Conservation (phyloP, 2,329 filamentous ascomycete species). For the Hymenoscyphus salicellus region DNA sequence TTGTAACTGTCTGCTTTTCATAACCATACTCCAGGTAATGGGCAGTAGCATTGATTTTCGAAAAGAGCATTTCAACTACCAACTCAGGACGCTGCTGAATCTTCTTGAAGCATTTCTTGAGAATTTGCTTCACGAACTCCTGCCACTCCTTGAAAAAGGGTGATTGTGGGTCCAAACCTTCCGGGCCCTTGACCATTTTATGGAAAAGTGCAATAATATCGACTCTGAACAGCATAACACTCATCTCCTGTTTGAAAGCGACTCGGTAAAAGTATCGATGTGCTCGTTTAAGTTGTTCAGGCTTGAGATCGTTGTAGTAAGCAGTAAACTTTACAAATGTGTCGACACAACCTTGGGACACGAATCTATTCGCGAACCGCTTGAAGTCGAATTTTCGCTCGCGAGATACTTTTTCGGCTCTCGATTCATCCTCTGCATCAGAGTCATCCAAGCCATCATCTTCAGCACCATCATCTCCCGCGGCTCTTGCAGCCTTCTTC, state of each 20-base stretch:
- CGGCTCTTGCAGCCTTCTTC: slow-evolving; percentile 59
- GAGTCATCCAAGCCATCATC: slow-evolving; percentile 60
- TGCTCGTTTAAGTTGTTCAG: slow-evolving; percentile 80
- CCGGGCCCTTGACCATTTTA: slow-evolving; percentile 86
- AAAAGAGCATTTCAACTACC: slow-evolving; percentile 90
- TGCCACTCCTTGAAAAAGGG: slow-evolving; percentile 85
- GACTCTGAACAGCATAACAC: slow-evolving; percentile 81
- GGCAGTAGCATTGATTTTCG: slow-evolving; percentile 78
- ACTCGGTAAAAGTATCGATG: slow-evolving; percentile 93
- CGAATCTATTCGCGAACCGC: slow-evolving; percentile 76
- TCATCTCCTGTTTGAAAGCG: slow-evolving; percentile 91
- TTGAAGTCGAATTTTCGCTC: slow-evolving; percentile 95
- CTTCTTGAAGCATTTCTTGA: slow-evolving; percentile 79
- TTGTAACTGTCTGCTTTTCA: slow-evolving; percentile 69
- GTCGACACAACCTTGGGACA: slow-evolving; percentile 79
- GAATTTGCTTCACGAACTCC: slow-evolving; percentile 78
- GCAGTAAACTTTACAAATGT: slow-evolving; percentile 79
- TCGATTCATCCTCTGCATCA: slow-evolving; percentile 70
- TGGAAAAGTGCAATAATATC: slow-evolving; percentile 88
- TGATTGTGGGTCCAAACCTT: slow-evolving; percentile 65
- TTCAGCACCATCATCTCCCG: slow-evolving; percentile 42
- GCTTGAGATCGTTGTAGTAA: slow-evolving; percentile 76
- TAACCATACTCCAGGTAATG: slow-evolving; percentile 89
- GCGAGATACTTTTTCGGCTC: slow-evolving; percentile 66
- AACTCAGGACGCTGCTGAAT: slow-evolving; percentile 81